Conservation (phyloP, 257 asterid species). For the Pogostemon cablin region DNA sequence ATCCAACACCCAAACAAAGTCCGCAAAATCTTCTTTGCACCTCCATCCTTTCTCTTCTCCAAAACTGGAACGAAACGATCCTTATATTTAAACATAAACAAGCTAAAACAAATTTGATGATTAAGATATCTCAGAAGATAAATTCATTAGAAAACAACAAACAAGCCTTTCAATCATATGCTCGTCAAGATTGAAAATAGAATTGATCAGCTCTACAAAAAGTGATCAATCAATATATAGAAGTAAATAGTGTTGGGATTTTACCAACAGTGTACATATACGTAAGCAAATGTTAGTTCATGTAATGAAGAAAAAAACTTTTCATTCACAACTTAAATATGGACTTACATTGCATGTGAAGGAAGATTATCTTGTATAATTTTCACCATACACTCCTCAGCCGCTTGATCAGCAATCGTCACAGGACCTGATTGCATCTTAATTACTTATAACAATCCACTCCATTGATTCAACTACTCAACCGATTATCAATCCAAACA, state of each 20-base stretch:
- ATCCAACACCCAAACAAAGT: slow-evolving; percentile 94
- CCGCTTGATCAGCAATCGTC: slow-evolving; percentile 90
- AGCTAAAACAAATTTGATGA: slow-evolving; percentile 11
- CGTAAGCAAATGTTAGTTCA: not conserved
- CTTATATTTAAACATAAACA: not conserved
- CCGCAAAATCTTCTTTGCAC: slow-evolving; percentile 68
- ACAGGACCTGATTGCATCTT: slow-evolving; percentile 73
- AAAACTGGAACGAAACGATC: slow-evolving; percentile 48
- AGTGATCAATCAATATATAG: not conserved
- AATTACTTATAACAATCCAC: slow-evolving; percentile 15
- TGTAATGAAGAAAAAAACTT: not conserved
- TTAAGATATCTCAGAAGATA: not conserved
- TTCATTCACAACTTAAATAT: not conserved
- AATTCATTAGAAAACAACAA: not conserved
- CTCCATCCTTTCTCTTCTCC: slow-evolving; percentile 98
- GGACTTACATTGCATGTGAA: slow-evolving; percentile 80
- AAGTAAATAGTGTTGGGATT: not conserved
- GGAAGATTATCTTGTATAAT: slow-evolving; percentile 72
- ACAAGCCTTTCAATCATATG: not conserved
- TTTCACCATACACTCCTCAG: slow-evolving; percentile 90
- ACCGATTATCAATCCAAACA: not conserved
- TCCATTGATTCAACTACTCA: not conserved
- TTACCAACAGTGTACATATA: not conserved
- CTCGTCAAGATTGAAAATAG: not conserved
- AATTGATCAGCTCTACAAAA: slow-evolving; percentile 1